A percentile compares a stretch with the other conserved stretches of the same genome.
These are phyloP conservation scores for Candida pseudofarinosa DNA, from an alignment of 805 yeast species.

Conservation along the genomic window DNA sequence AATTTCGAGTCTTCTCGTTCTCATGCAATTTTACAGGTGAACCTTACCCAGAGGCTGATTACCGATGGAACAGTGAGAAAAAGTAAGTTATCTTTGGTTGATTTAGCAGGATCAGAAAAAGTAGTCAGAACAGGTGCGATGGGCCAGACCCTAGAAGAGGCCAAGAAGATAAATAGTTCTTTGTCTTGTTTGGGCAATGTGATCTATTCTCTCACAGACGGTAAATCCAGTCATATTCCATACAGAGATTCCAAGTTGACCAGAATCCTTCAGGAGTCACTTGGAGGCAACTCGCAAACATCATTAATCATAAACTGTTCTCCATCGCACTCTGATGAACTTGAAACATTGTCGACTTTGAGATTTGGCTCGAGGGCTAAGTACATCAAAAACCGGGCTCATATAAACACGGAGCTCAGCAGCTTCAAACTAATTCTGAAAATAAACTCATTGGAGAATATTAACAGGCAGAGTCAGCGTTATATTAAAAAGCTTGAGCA, in stretches of 20 bases:
- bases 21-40: slow-evolving; percentile 73
- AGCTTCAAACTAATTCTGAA: slow-evolving; percentile 44
- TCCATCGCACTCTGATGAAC: slow-evolving; percentile 50
- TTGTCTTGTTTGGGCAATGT: slow-evolving; percentile 77
- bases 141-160: slow-evolving; percentile 75
- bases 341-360: slow-evolving; percentile 67
- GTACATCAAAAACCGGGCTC: slow-evolving; percentile 59
- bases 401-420: slow-evolving; percentile 57
- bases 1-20: slow-evolving; percentile 73
- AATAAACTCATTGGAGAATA: slow-evolving; percentile 30
- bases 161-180: slow-evolving; percentile 78
- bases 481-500: slow-evolving; percentile 39
- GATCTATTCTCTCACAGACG: slow-evolving; percentile 72
- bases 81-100: slow-evolving; percentile 70
- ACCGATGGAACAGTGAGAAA: slow-evolving; percentile 54
- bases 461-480: slow-evolving; percentile 22
- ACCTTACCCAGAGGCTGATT: slow-evolving; percentile 56
- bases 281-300: slow-evolving; percentile 82
- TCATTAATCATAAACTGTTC: slow-evolving; percentile 72
- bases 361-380: slow-evolving; percentile 75
- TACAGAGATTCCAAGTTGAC: slow-evolving; percentile 79
- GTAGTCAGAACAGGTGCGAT: slow-evolving; percentile 70
- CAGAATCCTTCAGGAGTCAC: slow-evolving; percentile 69
- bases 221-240: slow-evolving; percentile 61
- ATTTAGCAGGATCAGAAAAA: slow-evolving; percentile 85